Percentiles rank a stretch among this genome's conserved stretches.
These are phyloP conservation scores for Monilinia aucupariae DNA, from an alignment of 2,329 filamentous ascomycete species.

Conservation along the genomic window DNA sequence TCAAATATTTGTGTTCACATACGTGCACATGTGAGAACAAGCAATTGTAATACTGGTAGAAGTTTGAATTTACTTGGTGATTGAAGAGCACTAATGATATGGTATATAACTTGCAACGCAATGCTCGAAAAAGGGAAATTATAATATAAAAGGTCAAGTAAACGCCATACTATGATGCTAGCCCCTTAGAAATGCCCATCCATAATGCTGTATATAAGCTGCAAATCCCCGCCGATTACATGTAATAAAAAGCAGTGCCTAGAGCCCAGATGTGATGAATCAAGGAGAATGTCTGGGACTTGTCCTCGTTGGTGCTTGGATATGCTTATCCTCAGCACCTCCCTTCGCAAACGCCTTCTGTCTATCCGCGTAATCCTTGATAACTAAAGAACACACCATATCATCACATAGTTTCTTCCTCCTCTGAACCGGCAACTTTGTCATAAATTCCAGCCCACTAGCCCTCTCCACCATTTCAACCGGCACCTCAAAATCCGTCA, in stretches of 20 bases:
- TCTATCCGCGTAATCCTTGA: slow-evolving; percentile 68
- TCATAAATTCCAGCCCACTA: slow-evolving; percentile 84
- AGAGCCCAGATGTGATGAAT: background rate
- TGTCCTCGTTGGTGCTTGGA: slow-evolving; percentile 26
- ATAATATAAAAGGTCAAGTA: background rate
- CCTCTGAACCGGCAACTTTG: slow-evolving; percentile 66
- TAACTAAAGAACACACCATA: slow-evolving; percentile 73
- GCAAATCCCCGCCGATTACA: slow-evolving; percentile 20
- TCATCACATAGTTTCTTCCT: slow-evolving; percentile 80
- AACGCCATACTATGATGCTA: slow-evolving; percentile 24
- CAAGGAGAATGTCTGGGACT: slow-evolving; percentile 31
- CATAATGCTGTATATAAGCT: slow-evolving; percentile 13
- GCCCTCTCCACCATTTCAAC: slow-evolving; percentile 88
- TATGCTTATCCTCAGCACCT: slow-evolving; percentile 14
- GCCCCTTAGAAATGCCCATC: background rate
- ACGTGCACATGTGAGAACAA: background rate
- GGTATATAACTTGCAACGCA: slow-evolving; percentile 14
- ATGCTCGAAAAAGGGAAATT: background rate
- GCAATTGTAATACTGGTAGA: background rate
- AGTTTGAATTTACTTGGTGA: background rate
- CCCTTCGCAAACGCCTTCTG: slow-evolving; percentile 50
- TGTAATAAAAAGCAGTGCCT: background rate
- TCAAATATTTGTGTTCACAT: background rate
- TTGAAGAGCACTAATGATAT: slow-evolving; percentile 18
- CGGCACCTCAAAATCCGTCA: slow-evolving; percentile 91